Evolutionary conservation across 805 yeast species (phyloP), one percentile per base, ranked within the genome.

Genomic region (Candida tallmaniae): DNA sequence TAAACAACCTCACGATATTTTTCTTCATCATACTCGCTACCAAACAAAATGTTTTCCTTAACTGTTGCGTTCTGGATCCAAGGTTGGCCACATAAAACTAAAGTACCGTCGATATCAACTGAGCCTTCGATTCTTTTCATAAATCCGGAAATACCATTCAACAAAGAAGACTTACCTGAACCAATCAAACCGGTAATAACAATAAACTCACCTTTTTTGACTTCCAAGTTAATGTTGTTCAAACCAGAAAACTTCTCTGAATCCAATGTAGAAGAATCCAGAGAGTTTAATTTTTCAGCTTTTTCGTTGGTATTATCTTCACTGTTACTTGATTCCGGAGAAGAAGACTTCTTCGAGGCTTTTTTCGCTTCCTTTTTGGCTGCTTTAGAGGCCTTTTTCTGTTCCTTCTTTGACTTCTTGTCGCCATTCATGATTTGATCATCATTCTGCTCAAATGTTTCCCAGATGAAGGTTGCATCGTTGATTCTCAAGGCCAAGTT

Each of bases 61-160:
- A 60, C 57, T 4, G 65, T 56, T 4, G 55, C 44, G 41, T 60
- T 60, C 40, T 59, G 65, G 23, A 60, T 56, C 66, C 66, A 60
- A 4, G 65, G 65, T 18, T 48, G 46, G n/a, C 61, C 62, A 47
- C 64, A 56, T 12, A 55, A 39, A 17, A 58, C 36, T 26, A 54
- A 34, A 1, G 58, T 47, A 4, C 63, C 64, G 36, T 56, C 50
- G 6, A 58, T 53, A 34, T 41, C 50, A 5, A 62, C 51, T 3
- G 42, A 8, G 10, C 70, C 70, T 1, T 34, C 15, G 5, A 49
- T 44, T 26, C 56, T 50, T 29, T 52, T 53, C 70, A 64, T 64
- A 37, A 55, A 54, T 0, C 70, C 69, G 5, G 66, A 45, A 23
- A 64, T 38, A 3, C 68, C 70, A 34, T 49, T 48, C 33, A 64